Evolutionary conservation across 2,329 filamentous ascomycete species (phyloP), one percentile per base, ranked within the genome.

Genomic region (Talaromyces piceae): DNA sequence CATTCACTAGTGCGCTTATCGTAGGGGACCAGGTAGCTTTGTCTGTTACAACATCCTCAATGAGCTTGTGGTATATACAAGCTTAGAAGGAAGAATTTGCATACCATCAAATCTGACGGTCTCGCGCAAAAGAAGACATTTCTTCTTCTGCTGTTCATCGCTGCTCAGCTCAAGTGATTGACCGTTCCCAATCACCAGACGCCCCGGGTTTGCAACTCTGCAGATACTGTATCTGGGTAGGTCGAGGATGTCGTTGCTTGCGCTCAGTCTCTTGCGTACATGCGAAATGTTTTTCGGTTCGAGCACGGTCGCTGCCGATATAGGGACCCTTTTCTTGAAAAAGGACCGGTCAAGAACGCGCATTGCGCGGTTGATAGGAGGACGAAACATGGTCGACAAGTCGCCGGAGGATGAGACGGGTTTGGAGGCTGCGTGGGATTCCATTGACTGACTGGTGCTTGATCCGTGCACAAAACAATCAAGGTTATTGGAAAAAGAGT

Each of bases 271-370:
- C 59, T 81, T 82, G 56, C 87, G 80, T 65, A 87, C 84, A 57
- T 76, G 79, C 22, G 84, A 79, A 51, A 97, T 89, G 60, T 89
- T 81, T 59, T 82, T 86, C 54, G 80, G 80, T 64, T 93, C 86
- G 57, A 81, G 79, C 41, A 97, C 76, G 31, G 86, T 81, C 5
- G 90, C 91, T 2, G 90, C 91, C 7, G 89, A 81, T 22, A 91
- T 75, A 22, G 85, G 83, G 50, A 95, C 73, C 1, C 78, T 87
- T 67, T 85, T 88, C 48, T 80, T 77, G 73, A 97, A 97, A 57
- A 94, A 84, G 13, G 84, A 78, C 58, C 88, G 84, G 72, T 98
- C 91, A 57, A 98, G 81, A 46, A 81, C 79, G 64, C 83, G 83
- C 74, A 88, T 87, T 54, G 85, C 83, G 67, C 87, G 86, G 61